phyloP scores from a whole-genome alignment of 2,329 filamentous ascomycete species.

The Xylaria sp. region DNA sequence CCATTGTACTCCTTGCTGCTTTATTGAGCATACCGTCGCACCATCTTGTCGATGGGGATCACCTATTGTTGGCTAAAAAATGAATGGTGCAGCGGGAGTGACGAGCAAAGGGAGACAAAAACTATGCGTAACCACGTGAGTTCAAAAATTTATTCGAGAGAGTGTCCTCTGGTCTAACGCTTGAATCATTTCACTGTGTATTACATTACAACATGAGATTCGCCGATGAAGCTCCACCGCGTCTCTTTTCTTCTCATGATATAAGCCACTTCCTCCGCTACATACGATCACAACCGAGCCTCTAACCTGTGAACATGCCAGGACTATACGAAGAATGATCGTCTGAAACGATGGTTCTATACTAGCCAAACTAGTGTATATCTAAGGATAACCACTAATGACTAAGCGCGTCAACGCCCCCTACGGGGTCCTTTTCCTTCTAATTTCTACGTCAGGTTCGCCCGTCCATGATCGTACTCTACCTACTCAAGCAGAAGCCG shows the following conservation, averaged over 20 bases:
- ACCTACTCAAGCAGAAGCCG: no score
- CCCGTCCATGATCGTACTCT: no score
- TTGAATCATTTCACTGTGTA: not conserved
- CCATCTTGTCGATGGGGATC: no score
- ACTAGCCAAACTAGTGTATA: not conserved
- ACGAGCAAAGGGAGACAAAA: not conserved
- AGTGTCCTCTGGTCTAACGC: not conserved
- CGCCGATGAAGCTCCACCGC: not conserved
- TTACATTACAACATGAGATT: not conserved
- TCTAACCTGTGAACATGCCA: not conserved
- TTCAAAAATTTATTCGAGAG: not conserved
- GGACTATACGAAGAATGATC: not conserved
- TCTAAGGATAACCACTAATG: not conserved
- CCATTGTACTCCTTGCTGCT: no score
- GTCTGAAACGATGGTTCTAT: not conserved
- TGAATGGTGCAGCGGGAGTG: not conserved
- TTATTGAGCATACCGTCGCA: no score
- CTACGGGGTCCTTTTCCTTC: not conserved
- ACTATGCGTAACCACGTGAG: not conserved
- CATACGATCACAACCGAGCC: not conserved
- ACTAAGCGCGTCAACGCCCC: not conserved
- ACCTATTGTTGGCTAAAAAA: no score
- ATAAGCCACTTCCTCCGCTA: not conserved
- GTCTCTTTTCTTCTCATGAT: not conserved
- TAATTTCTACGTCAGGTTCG: not conserved